Evolutionary conservation across 1,284 basidiomycete genomes (phyloP).

Genomic region (Moniliophthora roreri): DNA sequence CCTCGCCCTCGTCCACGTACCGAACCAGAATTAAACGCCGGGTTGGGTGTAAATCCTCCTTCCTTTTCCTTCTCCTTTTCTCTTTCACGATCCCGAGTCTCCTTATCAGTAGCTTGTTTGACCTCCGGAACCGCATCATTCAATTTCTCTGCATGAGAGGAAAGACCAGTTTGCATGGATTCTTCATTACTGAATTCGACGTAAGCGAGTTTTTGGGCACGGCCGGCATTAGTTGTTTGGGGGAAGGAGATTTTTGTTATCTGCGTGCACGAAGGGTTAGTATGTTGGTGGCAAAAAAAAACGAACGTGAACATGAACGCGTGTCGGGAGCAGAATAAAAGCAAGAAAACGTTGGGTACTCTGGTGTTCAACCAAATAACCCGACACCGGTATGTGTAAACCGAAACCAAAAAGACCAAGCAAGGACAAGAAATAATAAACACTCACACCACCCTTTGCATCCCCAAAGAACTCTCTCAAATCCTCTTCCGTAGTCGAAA

Average conservation of each 20-base stretch:
- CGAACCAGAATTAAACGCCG: constrained; percentile 1
- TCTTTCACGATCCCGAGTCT: no score
- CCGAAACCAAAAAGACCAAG: constrained; percentile 2
- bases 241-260: constrained; percentile 75
- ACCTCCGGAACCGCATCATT: constrained; percentile 65
- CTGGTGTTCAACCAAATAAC: no score
- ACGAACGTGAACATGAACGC: no score
- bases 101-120: constrained; percentile 67
- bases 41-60: constrained; percentile 24
- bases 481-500: constrained; percentile 62
- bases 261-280: no score
- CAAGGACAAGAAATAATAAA: constrained; percentile 6
- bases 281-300: neutral
- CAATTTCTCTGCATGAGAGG: constrained; percentile 50
- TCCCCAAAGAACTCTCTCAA: constrained; percentile 77
- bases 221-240: constrained; percentile 39
- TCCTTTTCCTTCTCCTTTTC: constrained; percentile 29
- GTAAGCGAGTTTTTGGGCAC: constrained; percentile 65
- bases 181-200: constrained; percentile 87
- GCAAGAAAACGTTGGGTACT: no score
- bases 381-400: no score
- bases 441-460: constrained; percentile 58
- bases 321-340: no score
- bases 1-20: constrained; percentile 36
- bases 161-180: constrained; percentile 54